Conservation (phyloP, 2,329 filamentous ascomycete species). For the Diatrype stigma region DNA sequence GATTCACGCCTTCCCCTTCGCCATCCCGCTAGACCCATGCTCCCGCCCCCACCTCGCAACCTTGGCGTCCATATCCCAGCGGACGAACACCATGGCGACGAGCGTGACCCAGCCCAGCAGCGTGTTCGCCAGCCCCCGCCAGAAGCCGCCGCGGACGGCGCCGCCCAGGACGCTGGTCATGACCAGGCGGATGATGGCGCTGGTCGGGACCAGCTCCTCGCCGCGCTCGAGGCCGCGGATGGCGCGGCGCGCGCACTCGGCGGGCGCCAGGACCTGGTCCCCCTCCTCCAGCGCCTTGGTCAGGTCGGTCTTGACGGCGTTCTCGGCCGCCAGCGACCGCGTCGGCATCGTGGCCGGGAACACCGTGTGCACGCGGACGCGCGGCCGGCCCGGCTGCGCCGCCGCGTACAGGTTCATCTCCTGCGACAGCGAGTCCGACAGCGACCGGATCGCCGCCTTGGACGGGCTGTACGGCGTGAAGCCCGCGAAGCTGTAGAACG, state of each 20-base stretch:
- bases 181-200: constrained; percentile 54
- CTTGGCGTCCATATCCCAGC: constrained; percentile 34
- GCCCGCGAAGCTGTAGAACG: constrained; percentile 59
- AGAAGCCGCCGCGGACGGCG: constrained; percentile 26
- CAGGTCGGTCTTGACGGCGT: constrained; percentile 32
- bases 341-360: constrained; percentile 64
- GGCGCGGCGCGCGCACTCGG: constrained; percentile 55
- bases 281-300: constrained; percentile 34
- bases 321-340: constrained; percentile 43
- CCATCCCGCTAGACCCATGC: constrained; percentile 20
- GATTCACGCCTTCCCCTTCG: constrained; percentile 5
- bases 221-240: constrained; percentile 59
- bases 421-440: constrained; percentile 61
- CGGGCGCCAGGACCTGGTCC: constrained; percentile 39
- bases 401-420: constrained; percentile 41
- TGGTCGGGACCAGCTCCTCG: constrained; percentile 60
- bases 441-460: constrained; percentile 62
- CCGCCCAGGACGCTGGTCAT: constrained; percentile 38
- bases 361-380: constrained; percentile 58
- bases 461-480: constrained; percentile 62
- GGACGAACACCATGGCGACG: constrained; percentile 33
- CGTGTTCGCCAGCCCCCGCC: constrained; percentile 26
- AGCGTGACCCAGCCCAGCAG: constrained; percentile 30
- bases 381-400: constrained; percentile 19
- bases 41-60: constrained; percentile 30